Percentiles rank a stretch among this genome's conserved stretches.
These are phyloP conservation scores for Lindgomyces ingoldianus DNA, from an alignment of 495 filamentous ascomycete genomes.

Conservation along the genomic window DNA sequence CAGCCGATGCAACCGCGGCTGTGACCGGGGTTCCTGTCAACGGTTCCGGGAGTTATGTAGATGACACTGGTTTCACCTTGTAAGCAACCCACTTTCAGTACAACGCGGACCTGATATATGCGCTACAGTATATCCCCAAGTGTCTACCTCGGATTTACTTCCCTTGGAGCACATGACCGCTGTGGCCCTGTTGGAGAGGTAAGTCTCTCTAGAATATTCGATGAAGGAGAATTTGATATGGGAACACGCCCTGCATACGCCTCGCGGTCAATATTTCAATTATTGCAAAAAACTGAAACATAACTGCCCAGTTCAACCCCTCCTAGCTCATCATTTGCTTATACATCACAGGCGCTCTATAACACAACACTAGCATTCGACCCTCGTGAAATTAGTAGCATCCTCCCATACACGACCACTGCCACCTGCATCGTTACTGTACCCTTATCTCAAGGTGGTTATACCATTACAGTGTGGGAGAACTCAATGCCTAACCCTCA, in stretches of 20 bases:
- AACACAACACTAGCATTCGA: conserved; percentile 24
- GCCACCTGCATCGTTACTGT: neutral
- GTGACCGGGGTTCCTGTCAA: neutral
- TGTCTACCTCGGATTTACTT: conserved; percentile 26
- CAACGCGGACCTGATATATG: no score
- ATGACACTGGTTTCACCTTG: conserved; percentile 27
- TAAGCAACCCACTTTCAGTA: no score
- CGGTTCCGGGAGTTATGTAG: conserved; percentile 19
- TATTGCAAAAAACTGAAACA: no score
- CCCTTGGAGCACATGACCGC: conserved; percentile 11
- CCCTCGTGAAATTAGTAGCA: conserved; percentile 16
- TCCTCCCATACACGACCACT: neutral
- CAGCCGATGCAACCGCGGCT: neutral
- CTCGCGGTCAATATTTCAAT: no score
- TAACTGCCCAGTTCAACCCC: no score
- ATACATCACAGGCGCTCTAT: neutral
- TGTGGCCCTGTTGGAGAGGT: conserved; percentile 12
- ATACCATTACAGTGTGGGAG: neutral
- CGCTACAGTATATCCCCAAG: conserved; percentile 22
- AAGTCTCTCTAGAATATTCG: no score
- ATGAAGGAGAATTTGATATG: no score
- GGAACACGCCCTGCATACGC: no score
- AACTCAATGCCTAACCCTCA: neutral
- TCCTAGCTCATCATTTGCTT: neutral
- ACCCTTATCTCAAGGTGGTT: neutral